Base-by-base conservation (phyloP, 495 filamentous ascomycete species). In the Aspergillus nanangensis region DNA sequence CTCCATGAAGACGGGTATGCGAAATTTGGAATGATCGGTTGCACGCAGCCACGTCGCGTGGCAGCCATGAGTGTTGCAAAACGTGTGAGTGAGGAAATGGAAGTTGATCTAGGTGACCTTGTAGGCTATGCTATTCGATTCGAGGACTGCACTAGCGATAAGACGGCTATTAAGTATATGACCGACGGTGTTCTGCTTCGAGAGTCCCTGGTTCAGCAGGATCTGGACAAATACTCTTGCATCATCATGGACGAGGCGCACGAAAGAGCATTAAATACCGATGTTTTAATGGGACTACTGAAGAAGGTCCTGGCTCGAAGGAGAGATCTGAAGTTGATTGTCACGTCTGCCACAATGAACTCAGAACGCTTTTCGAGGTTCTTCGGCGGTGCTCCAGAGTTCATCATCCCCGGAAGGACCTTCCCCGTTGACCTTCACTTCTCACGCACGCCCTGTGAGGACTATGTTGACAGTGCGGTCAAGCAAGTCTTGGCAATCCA, bases 191-290 rank as follows among this genome's bases (percentile, higher is more conserved):
- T 99, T 5, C 73, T 99, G 19, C 77, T 99, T 13, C 83, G 94
- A 58, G 94, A 99, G 56, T 95, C 88, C 11, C 78, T 99, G 8
- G 86, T 87, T 39, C 90, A 96, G 56, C 77, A 81, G 13, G 95
- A 99, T 58, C 78, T 99, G 18, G 94, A 97, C 63, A 87, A 87
- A 57, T 99, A 99, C 65, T 95, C 92, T 10, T 95, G 90, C 61
- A 90, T 99, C 40, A 99, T 99, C 62, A 96, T 99, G 93, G 94
- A 99, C 64, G 94, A 99, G 70, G 94, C 94, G 3, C 94, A 99
- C 74, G 94, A 99, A 62, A 80, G 94, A 58, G 91, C 93, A 0
- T 71, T 99, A 33, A 97, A 97, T 58, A 99, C 94, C 2, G 94
- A 99, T 62, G 90, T 99, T 4, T 70, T 97, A 10, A 95, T 99